Base-by-base conservation (phyloP, 345 rosid genomes). In the Eucalyptus marginata region DNA sequence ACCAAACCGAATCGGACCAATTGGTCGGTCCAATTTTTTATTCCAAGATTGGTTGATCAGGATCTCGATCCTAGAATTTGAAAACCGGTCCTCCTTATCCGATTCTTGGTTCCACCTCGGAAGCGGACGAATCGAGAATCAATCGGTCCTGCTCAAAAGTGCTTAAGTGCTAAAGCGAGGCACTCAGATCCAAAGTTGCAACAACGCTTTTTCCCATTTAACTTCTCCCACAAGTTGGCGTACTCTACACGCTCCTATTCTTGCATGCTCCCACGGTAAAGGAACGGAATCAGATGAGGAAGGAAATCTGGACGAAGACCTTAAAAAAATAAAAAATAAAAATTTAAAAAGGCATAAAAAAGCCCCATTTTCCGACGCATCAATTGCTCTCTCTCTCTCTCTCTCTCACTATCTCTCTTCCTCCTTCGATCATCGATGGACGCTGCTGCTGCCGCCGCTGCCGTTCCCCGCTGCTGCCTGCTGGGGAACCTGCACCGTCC, bases 1-100 rank as follows among this genome's bases (percentile, higher is more conserved):
- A 7, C 25, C 2, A 0, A 0, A 52, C 1, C 0, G 1, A 18
- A 52, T 20, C 1, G 2, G 10, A 52, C 0, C 0, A 2, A 5
- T 52, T 52, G 25, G 58, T 2, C 10, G 1, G 1, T 52, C 1
- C 10, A 0, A 52, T 20, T 52, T 52, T 8, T 52, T 0, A 8
- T 52, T 52, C 0, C 58, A 52, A 52, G 2, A 52, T 1, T 8
- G 1, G 0, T 52, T 0, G 5, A 52, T 52, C 24, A 20, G 0
- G 20, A 20, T 52, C 25, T 52, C 1, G 0, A 52, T 52, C 10
- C 0, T 52, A 20, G 5, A 20, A 52, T 3, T 18, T 52, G 10
- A 20, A 5, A 52, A 7, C 0, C 2, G 25, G 0, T 20, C 2
- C 0, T 52, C 1, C 1, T 52, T 0, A 52, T 52, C 0, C 0